Evolutionary conservation across 2,329 filamentous ascomycete species (phyloP).

Genomic region (Alternaria ventricosa): DNA sequence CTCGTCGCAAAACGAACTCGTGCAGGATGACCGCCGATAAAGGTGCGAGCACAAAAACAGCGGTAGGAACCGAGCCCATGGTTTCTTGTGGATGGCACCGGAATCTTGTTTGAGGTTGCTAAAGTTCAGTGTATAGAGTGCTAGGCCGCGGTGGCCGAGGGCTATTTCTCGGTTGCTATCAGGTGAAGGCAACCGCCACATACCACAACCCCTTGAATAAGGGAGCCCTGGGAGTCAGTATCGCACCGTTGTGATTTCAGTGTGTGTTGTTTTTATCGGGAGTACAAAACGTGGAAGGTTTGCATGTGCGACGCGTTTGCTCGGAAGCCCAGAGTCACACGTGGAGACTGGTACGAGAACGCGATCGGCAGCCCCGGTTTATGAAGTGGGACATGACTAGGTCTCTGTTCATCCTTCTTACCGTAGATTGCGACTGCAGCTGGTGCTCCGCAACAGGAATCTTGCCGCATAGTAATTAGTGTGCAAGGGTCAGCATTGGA

Average conservation of each 20-base stretch:
- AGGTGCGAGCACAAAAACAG: constrained; percentile 7
- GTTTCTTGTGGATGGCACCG: neutral
- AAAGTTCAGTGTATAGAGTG: neutral
- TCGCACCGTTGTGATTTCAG: neutral
- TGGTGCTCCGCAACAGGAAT: constrained; percentile 4
- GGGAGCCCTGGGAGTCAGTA: neutral
- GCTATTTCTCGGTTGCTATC: neutral
- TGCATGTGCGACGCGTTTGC: neutral
- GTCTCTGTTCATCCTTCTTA: neutral
- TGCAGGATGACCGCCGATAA: constrained; percentile 21
- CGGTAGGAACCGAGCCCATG: constrained; percentile 11
- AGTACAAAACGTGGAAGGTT: constrained; percentile 13
- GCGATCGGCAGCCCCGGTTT: neutral
- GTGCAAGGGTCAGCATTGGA: neutral
- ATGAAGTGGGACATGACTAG: neutral
- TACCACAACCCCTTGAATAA: neutral
- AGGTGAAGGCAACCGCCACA: neutral
- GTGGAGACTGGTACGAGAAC: neutral
- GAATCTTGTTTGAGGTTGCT: neutral
- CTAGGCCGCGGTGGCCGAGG: neutral
- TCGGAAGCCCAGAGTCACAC: constrained; percentile 6
- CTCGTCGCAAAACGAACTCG: constrained; percentile 20
- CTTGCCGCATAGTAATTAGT: constrained; percentile 3
- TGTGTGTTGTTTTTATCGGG: constrained; percentile 1
- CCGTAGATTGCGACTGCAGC: neutral